These are phyloP conservation scores for Fonsecaea pedrosoi DNA, from an alignment of 2,329 filamentous ascomycete species.

Conservation along the genomic window DNA sequence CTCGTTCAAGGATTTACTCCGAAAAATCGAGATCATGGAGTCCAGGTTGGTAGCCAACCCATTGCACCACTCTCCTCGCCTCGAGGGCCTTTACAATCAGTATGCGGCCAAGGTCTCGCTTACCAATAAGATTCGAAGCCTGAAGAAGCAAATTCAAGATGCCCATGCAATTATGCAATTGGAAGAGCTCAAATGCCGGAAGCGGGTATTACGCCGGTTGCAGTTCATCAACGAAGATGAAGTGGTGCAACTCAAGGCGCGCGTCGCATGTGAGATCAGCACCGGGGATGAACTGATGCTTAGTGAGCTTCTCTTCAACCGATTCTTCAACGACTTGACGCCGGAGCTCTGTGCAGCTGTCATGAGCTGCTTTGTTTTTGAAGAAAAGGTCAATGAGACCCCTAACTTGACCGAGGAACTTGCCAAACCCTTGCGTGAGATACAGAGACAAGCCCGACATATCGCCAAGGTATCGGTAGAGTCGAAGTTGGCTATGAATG, in stretches of 20 bases:
- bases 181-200: constrained; percentile 94
- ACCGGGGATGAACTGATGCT: constrained; percentile 94
- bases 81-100: constrained; percentile 84
- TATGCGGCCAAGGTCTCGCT: constrained; percentile 82
- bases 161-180: constrained; percentile 89
- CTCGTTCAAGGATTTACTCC: constrained; percentile 86
- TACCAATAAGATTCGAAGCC: constrained; percentile 78
- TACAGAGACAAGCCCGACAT: constrained; percentile 83
- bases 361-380: constrained; percentile 94
- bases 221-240: constrained; percentile 96
- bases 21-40: constrained; percentile 96
- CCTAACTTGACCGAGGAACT: constrained; percentile 79
- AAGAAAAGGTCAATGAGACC: constrained; percentile 86
- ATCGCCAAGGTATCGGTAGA: constrained; percentile 95
- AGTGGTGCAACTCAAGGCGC: constrained; percentile 94
- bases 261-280: constrained; percentile 96
- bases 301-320: constrained; percentile 91
- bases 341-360: constrained; percentile 87
- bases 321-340: constrained; percentile 94
- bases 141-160: constrained; percentile 84
- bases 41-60: constrained; percentile 87
- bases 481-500: constrained; percentile 90
- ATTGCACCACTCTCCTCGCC: constrained; percentile 84
- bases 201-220: constrained; percentile 89
- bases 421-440: constrained; percentile 81